Base-by-base conservation (phyloP, 1,284 basidiomycete genomes). In the Mycena sp. region DNA sequence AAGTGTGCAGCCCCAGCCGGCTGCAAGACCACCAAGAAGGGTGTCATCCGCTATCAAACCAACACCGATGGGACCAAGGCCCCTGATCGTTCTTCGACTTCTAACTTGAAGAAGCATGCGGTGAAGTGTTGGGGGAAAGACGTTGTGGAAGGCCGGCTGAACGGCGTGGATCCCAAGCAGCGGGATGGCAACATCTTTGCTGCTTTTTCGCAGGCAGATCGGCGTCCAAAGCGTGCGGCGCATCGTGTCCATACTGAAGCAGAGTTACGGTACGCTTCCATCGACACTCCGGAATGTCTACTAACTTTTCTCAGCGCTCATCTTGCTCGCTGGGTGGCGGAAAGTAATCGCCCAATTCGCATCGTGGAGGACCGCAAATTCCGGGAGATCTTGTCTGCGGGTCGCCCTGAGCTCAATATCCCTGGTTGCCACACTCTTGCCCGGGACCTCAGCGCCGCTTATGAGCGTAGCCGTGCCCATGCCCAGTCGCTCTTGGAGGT, bases 291-390 rank as follows among this genome's bases (percentile, higher is more conserved):
- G 2, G 3, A 38, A 16, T 46, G 21, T 21, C 25, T 29, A 58
- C n/a, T 38, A 11, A 21, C 5, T n/a, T 57, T 9, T 48, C 17
- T 16, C 28, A 52, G 48, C 5, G 58, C 58, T 7, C 41, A 44
- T 59, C 6, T 59, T 23, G 49, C 29, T 25, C 40, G 58, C 21
- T 59, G 58, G 58, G 23, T 59, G 1, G 41, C 30, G 12, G 58
- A 59, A 19, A 38, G 29, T 10, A 44, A 51, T 23, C 58, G 49
- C 0, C 50, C 58, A n/a, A n/a, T n/a, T n/a, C n/a, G n/a, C n/a
- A n/a, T n/a, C n/a, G n/a, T n/a, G n/a, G n/a, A n/a, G n/a, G 58
- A 60, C 21, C 58, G 41, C 23, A 32, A 46, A 17, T 53, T 60
- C 30, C 17, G 19, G 26, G 2, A 1, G 2, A 35, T 60, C n/a